A percentile compares a stretch with the other conserved stretches of the same genome.
These are phyloP conservation scores for Fusarium nematophilum DNA, from an alignment of 2,329 filamentous ascomycete species.

Conservation along the genomic window DNA sequence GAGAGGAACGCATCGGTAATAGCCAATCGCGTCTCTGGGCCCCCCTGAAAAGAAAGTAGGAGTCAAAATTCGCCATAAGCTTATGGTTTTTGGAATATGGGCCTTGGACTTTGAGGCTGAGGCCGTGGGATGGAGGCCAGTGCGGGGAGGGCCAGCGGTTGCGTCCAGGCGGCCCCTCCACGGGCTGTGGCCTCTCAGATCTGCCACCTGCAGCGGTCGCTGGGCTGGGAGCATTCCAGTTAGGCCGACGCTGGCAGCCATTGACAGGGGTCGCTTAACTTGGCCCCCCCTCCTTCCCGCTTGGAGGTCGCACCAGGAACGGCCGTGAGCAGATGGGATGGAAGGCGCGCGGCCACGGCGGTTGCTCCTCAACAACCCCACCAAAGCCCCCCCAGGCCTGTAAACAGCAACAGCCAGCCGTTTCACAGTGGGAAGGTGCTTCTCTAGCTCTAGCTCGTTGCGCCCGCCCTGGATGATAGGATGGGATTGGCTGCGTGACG, in stretches of 20 bases:
- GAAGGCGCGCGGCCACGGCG: constrained; percentile 20
- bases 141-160: constrained; percentile 31
- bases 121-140: constrained; percentile 13
- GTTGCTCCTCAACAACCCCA: constrained; percentile 44
- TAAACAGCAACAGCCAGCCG: constrained; percentile 34
- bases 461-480: constrained; percentile 25
- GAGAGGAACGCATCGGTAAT: not conserved
- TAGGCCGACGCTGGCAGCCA: constrained; percentile 9
- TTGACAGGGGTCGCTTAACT: constrained; percentile 32
- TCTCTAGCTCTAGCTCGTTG: constrained; percentile 1
- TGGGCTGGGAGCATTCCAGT: not conserved
- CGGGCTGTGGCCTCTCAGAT: no score
- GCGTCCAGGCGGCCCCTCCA: not conserved
- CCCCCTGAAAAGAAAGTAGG: not conserved
- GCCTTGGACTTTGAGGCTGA: not conserved
- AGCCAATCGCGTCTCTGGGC: not conserved
- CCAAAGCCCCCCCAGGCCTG: constrained; percentile 39
- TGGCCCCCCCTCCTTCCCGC: constrained; percentile 17
- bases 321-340: constrained; percentile 30
- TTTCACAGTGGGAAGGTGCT: constrained; percentile 31
- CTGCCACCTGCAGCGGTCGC: not conserved
- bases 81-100: no score
- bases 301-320: constrained; percentile 38
- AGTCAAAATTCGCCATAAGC: constrained; percentile 1
- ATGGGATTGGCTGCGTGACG: constrained; percentile 29